Evolutionary conservation across 192 early-diverging fungal species (phyloP), one percentile per base, ranked within the genome.

Genomic region (Coemansia sp.): DNA sequence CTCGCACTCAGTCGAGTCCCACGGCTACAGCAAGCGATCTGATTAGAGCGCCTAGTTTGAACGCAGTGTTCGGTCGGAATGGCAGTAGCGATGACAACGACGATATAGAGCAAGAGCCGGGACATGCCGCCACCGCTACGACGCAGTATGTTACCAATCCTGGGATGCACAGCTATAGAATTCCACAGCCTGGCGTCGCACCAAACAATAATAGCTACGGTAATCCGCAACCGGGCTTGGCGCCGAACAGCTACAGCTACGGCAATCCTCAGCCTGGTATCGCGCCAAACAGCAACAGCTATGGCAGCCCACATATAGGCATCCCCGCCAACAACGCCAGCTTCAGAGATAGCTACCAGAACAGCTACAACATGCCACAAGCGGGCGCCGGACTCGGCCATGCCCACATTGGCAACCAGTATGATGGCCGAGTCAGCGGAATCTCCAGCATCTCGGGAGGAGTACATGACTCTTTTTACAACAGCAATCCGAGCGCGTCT

Each of bases 191-290:
- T 8, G 35, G 35, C 7, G 17, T 60, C 8, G 58, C 58, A 14
- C 58, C 57, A 37, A 59, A 59, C 57, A 59, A 33, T 33, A 59
- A 59, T 32, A 58, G 55, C 55, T 58, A 58, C 7, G 55, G 55
- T 30, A 58, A n/a, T 11, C 55, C 55, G 16, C 55, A 58, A 30
- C 55, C 55, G 6, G 55, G 55, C 55, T 33, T 35, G 10, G 55
- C 55, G 28, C 55, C 55, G 3, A 58, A 58, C 30, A 58, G 14
- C 26, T 6, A 55, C 52, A 57, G 53, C 53, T 57, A 57, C 16
- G 14, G 53, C 7, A 57, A 16, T 32, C 28, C 53, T 14, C 53
- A 57, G 53, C 53, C 30, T 33, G 53, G 53, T 19, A 17, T 32
- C 1, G 53, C 53, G 28, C 53, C 55, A 16, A 58, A 58, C 28